phyloP scores from a whole-genome alignment of 331 rosid species.

The Spiraea crenata region DNA sequence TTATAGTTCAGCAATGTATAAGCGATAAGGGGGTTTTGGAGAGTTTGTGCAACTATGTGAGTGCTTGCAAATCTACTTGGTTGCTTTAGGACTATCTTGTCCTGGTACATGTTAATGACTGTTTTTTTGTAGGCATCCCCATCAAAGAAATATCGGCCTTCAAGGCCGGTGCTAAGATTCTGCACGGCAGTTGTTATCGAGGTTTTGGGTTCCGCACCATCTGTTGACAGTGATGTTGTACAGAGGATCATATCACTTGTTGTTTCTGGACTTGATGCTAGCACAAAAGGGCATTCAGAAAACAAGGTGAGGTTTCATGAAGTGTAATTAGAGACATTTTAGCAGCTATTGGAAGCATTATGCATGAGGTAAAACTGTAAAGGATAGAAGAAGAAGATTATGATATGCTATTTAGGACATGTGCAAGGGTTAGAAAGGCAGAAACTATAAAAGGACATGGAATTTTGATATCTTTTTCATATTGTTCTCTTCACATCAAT shows the following conservation, averaged over 20 bases:
- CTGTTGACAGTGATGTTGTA: conserved; percentile 55
- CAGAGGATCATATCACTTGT: conserved; percentile 73
- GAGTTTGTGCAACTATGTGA: conserved; percentile 77
- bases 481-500: not conserved
- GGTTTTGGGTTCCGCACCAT: conserved; percentile 65
- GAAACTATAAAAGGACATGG: not conserved
- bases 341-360: not conserved
- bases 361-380: not conserved
- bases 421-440: not conserved
- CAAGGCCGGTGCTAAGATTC: conserved; percentile 58
- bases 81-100: conserved; percentile 18
- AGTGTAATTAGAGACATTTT: not conserved
- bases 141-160: conserved; percentile 66
- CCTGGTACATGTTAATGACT: conserved; percentile 8
- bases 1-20: conserved; percentile 80
- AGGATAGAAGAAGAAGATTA: not conserved
- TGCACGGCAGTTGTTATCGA: conserved; percentile 87
- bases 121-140: conserved; percentile 59
- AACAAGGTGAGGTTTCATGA: conserved; percentile 59
- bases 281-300: conserved; percentile 51
- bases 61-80: conserved; percentile 30
- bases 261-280: conserved; percentile 66
- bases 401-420: conserved; percentile 1
- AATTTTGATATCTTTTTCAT: not conserved
- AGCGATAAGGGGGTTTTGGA: conserved; percentile 76